Percentiles rank a stretch among this genome's conserved stretches.
Evolutionary conservation across 2,329 filamentous ascomycete genomes (phyloP).

Genomic region (Ceratocystis papillata): DNA sequence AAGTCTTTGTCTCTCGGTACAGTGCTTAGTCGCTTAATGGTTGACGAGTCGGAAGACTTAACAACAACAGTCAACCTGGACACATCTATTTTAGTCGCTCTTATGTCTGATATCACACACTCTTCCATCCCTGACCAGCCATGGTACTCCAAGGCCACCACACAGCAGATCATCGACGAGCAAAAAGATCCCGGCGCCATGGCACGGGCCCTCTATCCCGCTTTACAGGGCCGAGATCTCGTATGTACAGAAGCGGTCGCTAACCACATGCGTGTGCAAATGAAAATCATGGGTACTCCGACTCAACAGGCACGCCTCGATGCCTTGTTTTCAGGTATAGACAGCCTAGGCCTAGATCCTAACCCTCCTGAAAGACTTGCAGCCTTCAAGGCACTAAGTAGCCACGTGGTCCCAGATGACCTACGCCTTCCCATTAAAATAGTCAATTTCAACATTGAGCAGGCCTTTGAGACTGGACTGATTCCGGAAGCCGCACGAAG

Average conservation of each 20-base stretch:
- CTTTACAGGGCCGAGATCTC: constrained; percentile 1
- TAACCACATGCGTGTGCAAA: constrained; percentile 13
- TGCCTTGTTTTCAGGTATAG: background rate
- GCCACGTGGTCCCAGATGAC: background rate
- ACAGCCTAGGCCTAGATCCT: constrained; percentile 1
- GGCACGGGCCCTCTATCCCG: constrained; percentile 6
- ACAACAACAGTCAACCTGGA: constrained; percentile 7
- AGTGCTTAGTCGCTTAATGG: background rate
- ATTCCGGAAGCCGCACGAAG: background rate
- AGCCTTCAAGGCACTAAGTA: constrained; percentile 4
- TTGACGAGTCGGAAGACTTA: constrained; percentile 7
- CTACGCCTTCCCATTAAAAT: constrained; percentile 8
- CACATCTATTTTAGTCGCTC: constrained; percentile 7
- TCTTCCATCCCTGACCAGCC: background rate
- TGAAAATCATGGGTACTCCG: constrained; percentile 15
- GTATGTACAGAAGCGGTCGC: constrained; percentile 10
- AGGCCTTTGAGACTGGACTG: background rate
- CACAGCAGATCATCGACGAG: constrained; percentile 10
- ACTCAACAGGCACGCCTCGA: constrained; percentile 11
- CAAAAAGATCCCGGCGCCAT: constrained; percentile 5
- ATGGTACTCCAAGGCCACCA: constrained; percentile 15
- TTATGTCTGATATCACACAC: constrained; percentile 16
- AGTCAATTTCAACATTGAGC: background rate
- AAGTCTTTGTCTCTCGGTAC: background rate
- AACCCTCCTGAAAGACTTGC: constrained; percentile 7